Evolutionary conservation across 1,284 basidiomycete genomes (phyloP), one percentile per base, ranked within the genome.

Genomic region (Neolentinus lepideus): DNA sequence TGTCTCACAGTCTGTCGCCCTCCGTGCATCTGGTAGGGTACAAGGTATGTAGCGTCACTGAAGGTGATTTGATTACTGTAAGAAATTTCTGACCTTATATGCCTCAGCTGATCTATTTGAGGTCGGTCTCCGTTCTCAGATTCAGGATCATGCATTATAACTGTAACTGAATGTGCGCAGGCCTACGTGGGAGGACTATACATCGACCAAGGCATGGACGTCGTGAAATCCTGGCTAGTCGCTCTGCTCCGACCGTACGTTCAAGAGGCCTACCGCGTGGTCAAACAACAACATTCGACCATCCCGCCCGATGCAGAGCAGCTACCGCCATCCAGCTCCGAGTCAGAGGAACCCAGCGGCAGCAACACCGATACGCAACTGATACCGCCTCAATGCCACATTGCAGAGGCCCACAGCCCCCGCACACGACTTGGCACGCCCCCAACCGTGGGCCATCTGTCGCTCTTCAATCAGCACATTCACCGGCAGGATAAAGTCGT

Each of bases 181-280:
- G 79, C 88, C 2, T 90, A 85, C 66, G 76, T 90, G 21, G 88
- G 88, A 21, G 88, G 87, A 0, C 69, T 90, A 6, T 89, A 80
- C 69, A 66, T 76, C 50, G 88, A 89, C 55, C 80, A 82, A 61
- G 87, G 85, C 31, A 74, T 90, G 36, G 66, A 75, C 0, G 70
- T 67, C 4, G 79, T 81, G 46, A 72, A 75, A 58, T 53, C 59
- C 3, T 90, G 88, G 88, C 75, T 90, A 29, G 69, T 69, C 52
- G 65, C 68, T 1, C 78, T 90, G 54, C 77, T 90, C 62, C 72
- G 65, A 33, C 87, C 87, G 8, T 90, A 86, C 66, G 66, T 79
- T 52, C 61, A 60, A 35, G 75, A 78, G 46, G 85, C 85, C 16
- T 90, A 90, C 67, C 68, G 70, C 52, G 66, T 75, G 54, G 79